Conservation (phyloP, 768 basidiomycete genomes). For the Strobilomyces dryophilus region DNA sequence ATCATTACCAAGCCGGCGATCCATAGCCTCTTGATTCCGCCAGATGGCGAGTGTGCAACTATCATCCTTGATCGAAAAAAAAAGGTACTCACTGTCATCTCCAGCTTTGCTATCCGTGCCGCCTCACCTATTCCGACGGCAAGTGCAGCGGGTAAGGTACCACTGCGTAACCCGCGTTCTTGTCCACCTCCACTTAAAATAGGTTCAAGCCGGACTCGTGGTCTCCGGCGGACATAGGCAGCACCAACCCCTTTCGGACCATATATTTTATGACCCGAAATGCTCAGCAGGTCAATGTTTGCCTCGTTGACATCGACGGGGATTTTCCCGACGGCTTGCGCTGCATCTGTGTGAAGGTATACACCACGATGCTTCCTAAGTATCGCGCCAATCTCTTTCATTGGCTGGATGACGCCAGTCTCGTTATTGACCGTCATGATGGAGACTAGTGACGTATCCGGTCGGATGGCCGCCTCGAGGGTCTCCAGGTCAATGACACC, state of each 20-base stretch:
- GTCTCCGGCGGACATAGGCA: conserved; percentile 88
- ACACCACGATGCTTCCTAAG: conserved; percentile 84
- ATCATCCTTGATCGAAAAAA: conserved; percentile 39
- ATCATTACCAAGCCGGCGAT: conserved; percentile 59
- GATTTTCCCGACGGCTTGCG: conserved; percentile 92
- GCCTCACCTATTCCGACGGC: conserved; percentile 95
- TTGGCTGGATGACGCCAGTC: conserved; percentile 96
- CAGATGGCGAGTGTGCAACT: conserved; percentile 35
- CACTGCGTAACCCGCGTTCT: conserved; percentile 91
- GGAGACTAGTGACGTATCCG: conserved; percentile 90
- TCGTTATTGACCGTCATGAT: conserved; percentile 99
- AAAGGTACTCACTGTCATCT: conserved; percentile 79
- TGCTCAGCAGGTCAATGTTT: conserved; percentile 94
- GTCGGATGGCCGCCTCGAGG: conserved; percentile 84
- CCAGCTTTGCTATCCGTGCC: conserved; percentile 82
- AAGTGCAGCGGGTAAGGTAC: conserved; percentile 86
- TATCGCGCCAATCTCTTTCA: conserved; percentile 90
- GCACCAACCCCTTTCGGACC: conserved; percentile 97
- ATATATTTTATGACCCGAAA: conserved; percentile 97
- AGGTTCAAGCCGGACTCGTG: conserved; percentile 91
- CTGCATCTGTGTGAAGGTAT: conserved; percentile 96
- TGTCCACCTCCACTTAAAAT: conserved; percentile 96
- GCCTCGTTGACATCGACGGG: conserved; percentile 90
- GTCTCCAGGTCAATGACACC: conserved; percentile 77
- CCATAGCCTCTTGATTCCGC: conserved; percentile 43